Base-by-base conservation (phyloP, 768 basidiomycete species). In the Candolleomyces eurysporus region DNA sequence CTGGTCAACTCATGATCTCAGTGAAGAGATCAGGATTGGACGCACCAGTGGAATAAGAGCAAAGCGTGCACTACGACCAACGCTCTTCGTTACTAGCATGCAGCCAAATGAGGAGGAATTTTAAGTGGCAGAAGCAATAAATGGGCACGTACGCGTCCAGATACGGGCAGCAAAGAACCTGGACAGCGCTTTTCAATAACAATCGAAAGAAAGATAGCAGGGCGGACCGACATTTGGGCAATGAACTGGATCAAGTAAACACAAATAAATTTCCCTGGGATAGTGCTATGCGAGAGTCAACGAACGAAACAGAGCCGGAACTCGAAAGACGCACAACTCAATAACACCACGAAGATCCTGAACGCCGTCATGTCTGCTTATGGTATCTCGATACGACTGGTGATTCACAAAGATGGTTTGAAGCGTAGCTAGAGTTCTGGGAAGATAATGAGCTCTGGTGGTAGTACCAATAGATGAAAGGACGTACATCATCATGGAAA, bases 81-180 rank as follows among this genome's bases (percentile, higher is more conserved):
- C 19, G 40, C 10, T 56, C 36, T 40, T 43, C 39, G 54, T 56
- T 17, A 56, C 54, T 56, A 36, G 5, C 14, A 16, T 22, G 3
- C 11, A 4, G 6, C 26, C n/a, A 52, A 22, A 45, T 39, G 13
- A 45, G 26, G n/a, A n/a, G n/a, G n/a, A n/a, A n/a, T n/a, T n/a
- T n/a, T n/a, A 21, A 17, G 17, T 2, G 30, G n/a, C 22, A 10
- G 26, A n/a, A 3, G 3, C 4, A 40, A 30, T 17, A 21, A 57
- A 22, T 21, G 6, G 3, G 42, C 36, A 59, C 54, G 40, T 19
- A 61, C 60, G 16, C 17, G 32, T 48, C 60, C 60, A 61, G 16
- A 61, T 61, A 19, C 60, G 42, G 5, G 60, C 55, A 14, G 52
- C 53, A 30, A 61, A 61, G 60, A 61, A 61, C 6, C 60, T 61